Percentiles rank a stretch among this genome's conserved stretches.
phyloP scores from a whole-genome alignment of 2,329 filamentous ascomycete genomes.

The Cytospora piceae region DNA sequence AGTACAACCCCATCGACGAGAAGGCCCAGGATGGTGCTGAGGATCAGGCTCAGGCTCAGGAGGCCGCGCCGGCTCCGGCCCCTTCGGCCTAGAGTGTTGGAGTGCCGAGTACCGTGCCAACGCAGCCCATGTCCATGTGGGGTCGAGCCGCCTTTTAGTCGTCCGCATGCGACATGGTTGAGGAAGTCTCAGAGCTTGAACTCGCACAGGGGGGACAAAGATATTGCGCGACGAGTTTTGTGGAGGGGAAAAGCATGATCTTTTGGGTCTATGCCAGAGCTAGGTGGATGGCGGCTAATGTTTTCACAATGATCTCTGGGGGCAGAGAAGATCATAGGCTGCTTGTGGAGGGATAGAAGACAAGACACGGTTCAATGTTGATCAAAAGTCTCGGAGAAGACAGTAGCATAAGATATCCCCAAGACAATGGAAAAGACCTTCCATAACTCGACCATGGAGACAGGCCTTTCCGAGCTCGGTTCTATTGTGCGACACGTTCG shows the following conservation, averaged over 20 bases:
- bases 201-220: background rate
- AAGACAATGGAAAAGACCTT: conserved; percentile 19
- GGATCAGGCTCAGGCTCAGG: conserved; percentile 9
- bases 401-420: conserved; percentile 28
- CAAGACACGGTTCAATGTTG: background rate
- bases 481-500: conserved; percentile 13
- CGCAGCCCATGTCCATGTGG: background rate
- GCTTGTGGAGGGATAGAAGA: conserved; percentile 6
- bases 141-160: background rate
- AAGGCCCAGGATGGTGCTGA: conserved; percentile 24
- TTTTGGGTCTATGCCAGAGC: background rate
- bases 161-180: background rate
- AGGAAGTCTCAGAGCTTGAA: background rate
- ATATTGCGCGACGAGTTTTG: background rate
- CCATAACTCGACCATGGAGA: background rate
- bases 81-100: conserved; percentile 26
- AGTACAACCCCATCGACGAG: conserved; percentile 47
- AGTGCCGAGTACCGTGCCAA: conserved; percentile 12
- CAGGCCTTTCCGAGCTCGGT: background rate
- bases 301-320: background rate
- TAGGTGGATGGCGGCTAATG: background rate
- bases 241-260: background rate
- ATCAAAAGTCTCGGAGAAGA: conserved; percentile 17
- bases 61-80: conserved; percentile 7
- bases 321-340: background rate